Percentiles rank a stretch among this genome's conserved stretches.
Evolutionary conservation across 2,329 filamentous ascomycete genomes (phyloP).

Genomic region (Sarocladium strictum): DNA sequence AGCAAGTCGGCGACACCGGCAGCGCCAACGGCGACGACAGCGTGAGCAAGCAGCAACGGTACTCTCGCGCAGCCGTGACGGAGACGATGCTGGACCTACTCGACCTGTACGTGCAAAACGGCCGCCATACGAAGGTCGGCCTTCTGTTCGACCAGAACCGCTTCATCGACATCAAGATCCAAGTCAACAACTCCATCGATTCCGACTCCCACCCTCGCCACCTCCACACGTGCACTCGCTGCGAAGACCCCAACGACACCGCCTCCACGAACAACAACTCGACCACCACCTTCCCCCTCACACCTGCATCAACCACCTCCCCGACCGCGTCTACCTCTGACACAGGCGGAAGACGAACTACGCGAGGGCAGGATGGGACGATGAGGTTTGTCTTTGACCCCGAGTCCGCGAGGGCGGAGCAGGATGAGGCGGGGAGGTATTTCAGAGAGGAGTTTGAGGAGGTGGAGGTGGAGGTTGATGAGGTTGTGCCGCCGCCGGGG

Average conservation of each 20-base stretch:
- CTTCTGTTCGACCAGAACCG: slow-evolving; percentile 64
- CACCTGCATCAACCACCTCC: slow-evolving; percentile 31
- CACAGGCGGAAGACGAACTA: slow-evolving; percentile 10
- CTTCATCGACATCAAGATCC: slow-evolving; percentile 83
- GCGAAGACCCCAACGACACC: slow-evolving; percentile 34
- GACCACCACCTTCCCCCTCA: slow-evolving; percentile 21
- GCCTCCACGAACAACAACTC: slow-evolving; percentile 24
- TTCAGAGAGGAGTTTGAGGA: slow-evolving; percentile 72
- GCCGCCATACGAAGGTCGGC: slow-evolving; percentile 68
- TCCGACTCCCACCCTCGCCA: slow-evolving; percentile 56
- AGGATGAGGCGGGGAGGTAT: slow-evolving; percentile 58
- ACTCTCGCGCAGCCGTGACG: slow-evolving; percentile 42
- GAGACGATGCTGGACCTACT: slow-evolving; percentile 88
- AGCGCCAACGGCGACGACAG: not conserved
- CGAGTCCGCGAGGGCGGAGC: slow-evolving; percentile 67
- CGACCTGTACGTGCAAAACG: slow-evolving; percentile 86
- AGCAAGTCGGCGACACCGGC: not conserved
- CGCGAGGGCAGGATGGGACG: slow-evolving; percentile 59
- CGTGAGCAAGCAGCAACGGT: slow-evolving; percentile 15
- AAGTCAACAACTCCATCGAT: slow-evolving; percentile 76
- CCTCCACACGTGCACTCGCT: slow-evolving; percentile 51
- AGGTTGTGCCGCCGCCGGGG: slow-evolving; percentile 36
- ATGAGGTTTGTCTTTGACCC: slow-evolving; percentile 86
- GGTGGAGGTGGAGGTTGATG: slow-evolving; percentile 72
- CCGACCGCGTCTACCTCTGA: slow-evolving; percentile 5